Percentiles rank a stretch among this genome's conserved stretches.
Conservation (phyloP, 306 rosid species). For the Oxytropis ochrocephala region DNA sequence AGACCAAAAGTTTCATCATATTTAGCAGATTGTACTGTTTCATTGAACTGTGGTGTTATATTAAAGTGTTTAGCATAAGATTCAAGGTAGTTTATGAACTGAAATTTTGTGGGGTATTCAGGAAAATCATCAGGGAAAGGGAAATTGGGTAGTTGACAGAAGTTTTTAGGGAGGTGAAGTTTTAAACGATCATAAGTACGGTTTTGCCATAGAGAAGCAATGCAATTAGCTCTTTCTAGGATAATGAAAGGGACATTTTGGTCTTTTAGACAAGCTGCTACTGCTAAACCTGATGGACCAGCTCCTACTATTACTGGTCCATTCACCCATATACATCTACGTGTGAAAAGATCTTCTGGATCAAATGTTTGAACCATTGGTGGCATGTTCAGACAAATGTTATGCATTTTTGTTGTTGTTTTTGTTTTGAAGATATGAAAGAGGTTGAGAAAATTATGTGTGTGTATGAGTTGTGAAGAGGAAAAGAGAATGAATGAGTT, state of each 20-base stretch:
- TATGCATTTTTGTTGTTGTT: slow-evolving; percentile 21
- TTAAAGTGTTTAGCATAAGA: slow-evolving; percentile 66
- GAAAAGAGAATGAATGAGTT: slow-evolving; percentile 15
- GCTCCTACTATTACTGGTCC: slow-evolving; percentile 91
- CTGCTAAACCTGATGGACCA: slow-evolving; percentile 91
- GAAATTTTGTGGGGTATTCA: slow-evolving; percentile 71
- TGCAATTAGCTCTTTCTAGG: slow-evolving; percentile 75
- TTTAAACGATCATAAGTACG: slow-evolving; percentile 74
- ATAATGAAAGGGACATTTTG: slow-evolving; percentile 72
- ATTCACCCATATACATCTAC: slow-evolving; percentile 61
- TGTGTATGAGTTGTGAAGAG: neutral
- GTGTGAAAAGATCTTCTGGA: slow-evolving; percentile 38
- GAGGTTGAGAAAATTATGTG: neutral
- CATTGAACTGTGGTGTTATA: slow-evolving; percentile 71
- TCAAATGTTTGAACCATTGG: slow-evolving; percentile 32
- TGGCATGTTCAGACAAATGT: slow-evolving; percentile 37
- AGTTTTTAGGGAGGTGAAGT: slow-evolving; percentile 88
- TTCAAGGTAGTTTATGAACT: slow-evolving; percentile 74
- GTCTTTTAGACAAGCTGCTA: slow-evolving; percentile 68
- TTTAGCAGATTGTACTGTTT: slow-evolving; percentile 82
- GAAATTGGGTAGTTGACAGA: slow-evolving; percentile 71
- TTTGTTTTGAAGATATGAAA: neutral
- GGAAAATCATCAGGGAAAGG: slow-evolving; percentile 73
- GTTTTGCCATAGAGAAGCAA: slow-evolving; percentile 89
- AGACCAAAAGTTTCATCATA: slow-evolving; percentile 74